Base-by-base conservation (phyloP, 2,329 filamentous ascomycete species). In the Zymoseptoria crescenta region DNA sequence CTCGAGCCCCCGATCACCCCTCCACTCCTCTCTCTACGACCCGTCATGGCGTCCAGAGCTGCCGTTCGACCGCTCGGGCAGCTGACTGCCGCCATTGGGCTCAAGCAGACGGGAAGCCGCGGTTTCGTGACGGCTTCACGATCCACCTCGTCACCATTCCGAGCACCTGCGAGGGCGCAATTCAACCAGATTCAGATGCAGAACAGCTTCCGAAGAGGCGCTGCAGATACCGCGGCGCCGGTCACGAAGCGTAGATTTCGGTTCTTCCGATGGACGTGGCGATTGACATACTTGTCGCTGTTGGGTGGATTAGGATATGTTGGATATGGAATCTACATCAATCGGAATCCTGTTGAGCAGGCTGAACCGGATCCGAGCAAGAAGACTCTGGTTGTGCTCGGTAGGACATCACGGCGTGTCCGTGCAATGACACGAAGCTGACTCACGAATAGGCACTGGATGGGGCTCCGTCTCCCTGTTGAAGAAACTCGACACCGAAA, bases 401-500 rank as follows among this genome's bases (percentile, higher is more conserved):
- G 94, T 96, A 84, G 56, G 19, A 19, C 27, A 30, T 9, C 52
- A 21, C 21, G 35, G 10, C 20, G 24, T 41, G 41, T 56, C 19
- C 21, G 56, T 58, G 27, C 52, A 45, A 21, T 51, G 52, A 45
- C 53, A 16, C 49, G 13, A 19, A 48, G 56, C 56, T 52, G 56
- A 56, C 58, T 65, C 55, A 65, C 45, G 16, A 13, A 53, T 68
- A 96, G 93, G 93, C 72, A 96, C 92, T 69, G 94, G 94, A 68
- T 99, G 94, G 94, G 94, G 87, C 68, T 91, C 93, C 50, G 91
- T 99, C 71, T 95, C 93, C 62, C 86, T 99, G 62, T 85, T 99
- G 67, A 99, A 99, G 85, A 96, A 96, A 75, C 89, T 99, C 76
- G 92, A 99, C 74, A 96, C 93, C 62, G 89, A 96, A 76, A 96